Evolutionary conservation across 2,329 filamentous ascomycete genomes (phyloP), one percentile per base, ranked within the genome.

Genomic region (Didymella sp.): DNA sequence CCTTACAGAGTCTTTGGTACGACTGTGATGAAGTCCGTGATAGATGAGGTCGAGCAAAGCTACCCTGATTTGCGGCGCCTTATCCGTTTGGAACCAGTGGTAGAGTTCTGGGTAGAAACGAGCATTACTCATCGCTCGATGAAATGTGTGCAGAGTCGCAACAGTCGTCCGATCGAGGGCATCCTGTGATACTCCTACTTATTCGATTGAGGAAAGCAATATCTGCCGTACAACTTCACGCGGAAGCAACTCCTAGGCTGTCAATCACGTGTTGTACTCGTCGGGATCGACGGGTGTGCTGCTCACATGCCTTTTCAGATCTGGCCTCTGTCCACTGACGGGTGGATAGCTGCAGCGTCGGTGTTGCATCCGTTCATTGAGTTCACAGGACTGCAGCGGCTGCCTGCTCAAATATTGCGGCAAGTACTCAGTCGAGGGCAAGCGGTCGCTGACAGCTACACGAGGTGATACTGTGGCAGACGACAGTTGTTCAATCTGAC

Each of bases 1-100:
- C 58, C 60, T 60, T 60, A 57, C 51, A 63, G 53, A 40, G 37
- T 17, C 9, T 47, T 22, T n/a, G 42, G 62, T 64, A 30, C 41
- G 38, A 64, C 58, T 38, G 28, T 58, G 40, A 48, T 43, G 21
- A 31, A 44, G 6, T 19, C 15, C 13, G 19, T 30, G 9, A 19
- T 40, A 25, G 21, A 24, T 22, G n/a, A 22, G 15, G 5, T 37
- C 13, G 21, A 38, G 6, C 19, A 30, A n/a, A 37, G 17, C 19
- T 30, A 21, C 13, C n/a, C 1, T 33, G 11, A 19, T 6, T 13
- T 15, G 9, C 33, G 30, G 38, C 30, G 22, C n/a, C n/a, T 24
- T 44, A 24, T 43, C 38, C 41, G 22, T n/a, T 7, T 19, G 4
- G 33, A 6, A 12, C 35, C 24, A 30, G 27, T 56, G 42, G 27